Conservation (phyloP, 306 rosid genomes). For the Malus sylvestris region DNA sequence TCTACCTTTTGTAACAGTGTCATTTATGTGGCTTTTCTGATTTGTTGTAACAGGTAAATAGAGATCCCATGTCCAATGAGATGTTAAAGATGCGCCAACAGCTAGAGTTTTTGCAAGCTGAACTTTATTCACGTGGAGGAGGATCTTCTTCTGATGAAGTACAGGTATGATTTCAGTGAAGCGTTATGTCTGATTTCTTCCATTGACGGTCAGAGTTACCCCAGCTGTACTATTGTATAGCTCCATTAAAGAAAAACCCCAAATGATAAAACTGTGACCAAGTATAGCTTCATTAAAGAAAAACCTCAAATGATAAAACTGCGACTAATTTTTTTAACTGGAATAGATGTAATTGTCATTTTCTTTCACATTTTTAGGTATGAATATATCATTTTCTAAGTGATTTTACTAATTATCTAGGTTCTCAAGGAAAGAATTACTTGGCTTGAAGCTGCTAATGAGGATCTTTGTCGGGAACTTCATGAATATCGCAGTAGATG, state of each 20-base stretch:
- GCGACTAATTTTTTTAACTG: neutral
- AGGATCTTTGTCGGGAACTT: conserved; percentile 96
- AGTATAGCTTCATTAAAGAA: neutral
- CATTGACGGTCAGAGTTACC: neutral
- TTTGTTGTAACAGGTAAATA: conserved; percentile 51
- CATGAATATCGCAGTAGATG: conserved; percentile 83
- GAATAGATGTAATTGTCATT: neutral
- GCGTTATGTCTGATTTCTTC: neutral
- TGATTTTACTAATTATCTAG: conserved; percentile 27
- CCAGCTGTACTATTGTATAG: neutral
- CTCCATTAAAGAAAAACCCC: neutral
- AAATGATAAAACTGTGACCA: too few species aligned
- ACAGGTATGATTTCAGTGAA: conserved; percentile 50
- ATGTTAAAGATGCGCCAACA: conserved; percentile 98
- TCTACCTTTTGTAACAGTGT: conserved; percentile 10
- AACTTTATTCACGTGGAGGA: conserved; percentile 91
- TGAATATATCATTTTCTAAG: neutral
- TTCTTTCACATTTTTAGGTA: neutral
- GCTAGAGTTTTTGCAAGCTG: conserved; percentile 91
- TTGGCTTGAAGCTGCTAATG: conserved; percentile 98
- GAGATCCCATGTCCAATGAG: conserved; percentile 98
- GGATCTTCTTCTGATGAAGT: conserved; percentile 82
- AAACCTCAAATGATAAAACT: too few species aligned
- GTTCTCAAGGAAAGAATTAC: conserved; percentile 93
- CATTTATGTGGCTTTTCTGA: conserved; percentile 15